Evolutionary conservation across 1,139 yeast genomes (phyloP), one percentile per base, ranked within the genome.

Genomic region (Pichia sp.): DNA sequence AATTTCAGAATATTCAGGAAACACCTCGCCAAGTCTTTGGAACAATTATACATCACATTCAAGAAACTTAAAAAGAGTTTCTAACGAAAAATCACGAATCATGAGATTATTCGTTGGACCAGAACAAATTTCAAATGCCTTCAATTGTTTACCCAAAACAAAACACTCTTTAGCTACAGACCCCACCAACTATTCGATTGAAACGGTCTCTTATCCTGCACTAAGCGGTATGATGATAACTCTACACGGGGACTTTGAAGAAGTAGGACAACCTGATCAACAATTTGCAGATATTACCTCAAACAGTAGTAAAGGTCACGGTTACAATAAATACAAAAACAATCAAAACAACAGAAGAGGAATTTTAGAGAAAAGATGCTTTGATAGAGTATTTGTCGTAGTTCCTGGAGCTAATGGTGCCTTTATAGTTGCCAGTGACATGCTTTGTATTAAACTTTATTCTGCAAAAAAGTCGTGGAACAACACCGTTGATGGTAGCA

Each of bases 191-290:
- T 92, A 85, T 66, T 80, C 95, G 46, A 80, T 92, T 72, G 97
- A 95, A 67, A 79, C 89, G 1, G 85, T 87, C 76, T 77, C 88
- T 31, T 81, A 76, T 59, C 84, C 90, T 5, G 84, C 81, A 51
- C 80, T 90, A 46, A 80, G 83, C 54, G 97, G 96, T 7, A 82
- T 93, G 61, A 75, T 87, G 66, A 80, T 92, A 44, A 76, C 83
- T 1, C 72, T 92, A 23, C 99, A 93, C 71, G 99, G 99, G 2
- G 84, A 81, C 55, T 92, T 82, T 67, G 84, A 81, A 53, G 98
- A 93, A 70, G 68, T 70, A 49, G 84, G 68, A 8, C 71, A 58
- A 66, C 46, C 63, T 31, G 56, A 54, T 31, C 60, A 59, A 54
- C 60, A 55, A 52, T 51, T 56, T 45, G 52, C 58, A 41, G 61